Evolutionary conservation across 208 protist species (phyloP), one percentile per base, ranked within the genome.

Genomic region (Tritrichomonas musculus): DNA sequence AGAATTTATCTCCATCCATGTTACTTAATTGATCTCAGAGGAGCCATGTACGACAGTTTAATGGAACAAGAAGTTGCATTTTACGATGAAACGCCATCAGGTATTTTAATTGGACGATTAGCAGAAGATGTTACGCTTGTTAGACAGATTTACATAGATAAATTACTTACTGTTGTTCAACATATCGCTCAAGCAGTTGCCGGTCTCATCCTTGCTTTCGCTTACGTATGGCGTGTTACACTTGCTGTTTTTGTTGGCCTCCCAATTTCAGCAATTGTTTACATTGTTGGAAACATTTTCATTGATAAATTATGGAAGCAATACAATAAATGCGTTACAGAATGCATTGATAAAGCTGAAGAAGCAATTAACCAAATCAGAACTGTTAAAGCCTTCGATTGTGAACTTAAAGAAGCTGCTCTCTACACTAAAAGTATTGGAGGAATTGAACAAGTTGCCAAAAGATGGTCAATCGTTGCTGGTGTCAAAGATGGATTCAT

Each of bases 321-420:
- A 60, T 60, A 22, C 53, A 88, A 88, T 30, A 47, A 88, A 88
- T 20, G 47, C 17, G 53, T 30, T 1, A 39, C 77, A 60, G 14
- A 22, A 39, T 41, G 47, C 20, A 49, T 20, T 41, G 33, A 13
- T 13, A 88, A 88, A 88, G 77, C 77, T 20, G 77, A 88, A 88
- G 77, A 88, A 88, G 77, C 39, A 53, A 88, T 88, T 50, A 88
- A 41, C 20, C n/a, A 25, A 57, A 57, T 88, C 30, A 57, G 77
- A 88, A 88, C 77, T 44, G 47, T 88, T 33, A 88, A 88, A 88
- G 13, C 77, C 33, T 88, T 88, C 27, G 77, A 88, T 50, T 27
- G n/a, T 17, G 77, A 88, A 57, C 44, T 88, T 44, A 13, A 50
- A 9, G 77, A 88, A 88, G 25, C 20, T 5, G 47, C 14, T 39